These are phyloP conservation scores for Candida chilensis DNA, from an alignment of 805 yeast genomes.

Conservation along the genomic window DNA sequence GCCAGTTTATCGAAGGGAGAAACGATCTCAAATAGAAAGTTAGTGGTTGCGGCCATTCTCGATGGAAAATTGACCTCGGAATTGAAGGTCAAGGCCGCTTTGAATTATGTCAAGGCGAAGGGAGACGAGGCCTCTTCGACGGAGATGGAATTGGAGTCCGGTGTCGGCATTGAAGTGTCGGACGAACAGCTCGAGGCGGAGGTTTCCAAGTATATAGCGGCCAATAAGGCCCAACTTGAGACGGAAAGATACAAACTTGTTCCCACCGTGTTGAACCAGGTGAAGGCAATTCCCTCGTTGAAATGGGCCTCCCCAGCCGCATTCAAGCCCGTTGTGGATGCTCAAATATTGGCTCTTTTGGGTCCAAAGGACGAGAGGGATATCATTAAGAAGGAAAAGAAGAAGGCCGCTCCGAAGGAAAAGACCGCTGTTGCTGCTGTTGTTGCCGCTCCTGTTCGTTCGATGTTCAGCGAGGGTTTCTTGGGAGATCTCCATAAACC, in stretches of 20 bases:
- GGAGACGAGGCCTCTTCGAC: conserved; percentile 33
- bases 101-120: conserved; percentile 55
- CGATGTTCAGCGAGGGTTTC: conserved; percentile 94
- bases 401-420: conserved; percentile 22
- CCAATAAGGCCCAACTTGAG: conserved; percentile 49
- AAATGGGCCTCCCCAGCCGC: conserved; percentile 89
- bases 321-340: conserved; percentile 85
- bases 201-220: conserved; percentile 51
- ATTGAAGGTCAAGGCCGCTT: conserved; percentile 74
- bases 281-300: conserved; percentile 63
- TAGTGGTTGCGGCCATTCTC: conserved; percentile 53
- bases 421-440: conserved; percentile 13
- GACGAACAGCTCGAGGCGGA: conserved; percentile 52
- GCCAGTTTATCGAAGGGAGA: conserved; percentile 66
- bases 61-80: conserved; percentile 56
- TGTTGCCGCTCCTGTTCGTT: conserved; percentile 25
- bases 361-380: conserved; percentile 98
- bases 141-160: conserved; percentile 53
- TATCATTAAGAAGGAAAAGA: conserved; percentile 67
- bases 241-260: conserved; percentile 73
- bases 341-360: conserved; percentile 54
- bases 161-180: conserved; percentile 72
- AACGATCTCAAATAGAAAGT: conserved; percentile 34
- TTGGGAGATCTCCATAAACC: conserved; percentile 91
- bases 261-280: conserved; percentile 68